Percentiles rank a stretch among this genome's conserved stretches.
Conservation (phyloP, 495 filamentous ascomycete genomes). For the Staphylotrichum tortipilum region DNA sequence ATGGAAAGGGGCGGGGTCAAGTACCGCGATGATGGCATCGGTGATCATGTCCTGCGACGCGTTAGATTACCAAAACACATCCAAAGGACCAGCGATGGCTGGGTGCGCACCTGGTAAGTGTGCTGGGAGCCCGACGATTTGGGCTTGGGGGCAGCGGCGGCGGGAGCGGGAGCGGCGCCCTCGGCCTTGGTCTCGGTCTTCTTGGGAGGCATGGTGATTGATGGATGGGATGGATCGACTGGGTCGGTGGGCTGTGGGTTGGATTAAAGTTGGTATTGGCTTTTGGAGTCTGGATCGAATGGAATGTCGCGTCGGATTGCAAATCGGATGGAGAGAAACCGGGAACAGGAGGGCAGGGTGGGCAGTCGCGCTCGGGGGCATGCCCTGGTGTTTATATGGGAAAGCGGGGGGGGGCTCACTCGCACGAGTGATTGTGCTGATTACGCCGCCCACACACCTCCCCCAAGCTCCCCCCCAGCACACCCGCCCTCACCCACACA, state of each 20-base stretch:
- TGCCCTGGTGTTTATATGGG: conserved; percentile 41
- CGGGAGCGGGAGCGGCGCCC: too few relatives aligned
- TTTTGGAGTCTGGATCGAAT: neutral
- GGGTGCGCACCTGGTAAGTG: conserved; percentile 48
- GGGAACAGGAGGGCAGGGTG: conserved; percentile 31
- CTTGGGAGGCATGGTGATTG: conserved; percentile 56
- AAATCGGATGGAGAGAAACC: conserved; percentile 22
- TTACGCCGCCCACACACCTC: neutral
- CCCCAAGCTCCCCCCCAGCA: neutral
- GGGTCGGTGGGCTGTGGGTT: conserved; percentile 2
- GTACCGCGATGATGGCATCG: conserved; percentile 57
- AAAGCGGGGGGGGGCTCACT: conserved; percentile 30
- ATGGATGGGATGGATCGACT: conserved; percentile 14
- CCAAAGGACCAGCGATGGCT: conserved; percentile 10
- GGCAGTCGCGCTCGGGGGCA: conserved; percentile 39
- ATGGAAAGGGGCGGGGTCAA: conserved; percentile 35
- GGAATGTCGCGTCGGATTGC: conserved; percentile 4
- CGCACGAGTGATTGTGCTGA: conserved; percentile 26
- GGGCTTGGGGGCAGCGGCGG: conserved; percentile 47
- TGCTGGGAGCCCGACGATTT: conserved; percentile 44
- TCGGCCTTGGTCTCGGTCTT: conserved; percentile 39
- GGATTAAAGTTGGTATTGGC: neutral
- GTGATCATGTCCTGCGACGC: conserved; percentile 54
- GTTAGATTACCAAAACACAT: conserved; percentile 30
- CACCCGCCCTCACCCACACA: neutral